These are phyloP conservation scores for Boechera stricta DNA, from an alignment of 345 rosid genomes.

Conservation along the genomic window DNA sequence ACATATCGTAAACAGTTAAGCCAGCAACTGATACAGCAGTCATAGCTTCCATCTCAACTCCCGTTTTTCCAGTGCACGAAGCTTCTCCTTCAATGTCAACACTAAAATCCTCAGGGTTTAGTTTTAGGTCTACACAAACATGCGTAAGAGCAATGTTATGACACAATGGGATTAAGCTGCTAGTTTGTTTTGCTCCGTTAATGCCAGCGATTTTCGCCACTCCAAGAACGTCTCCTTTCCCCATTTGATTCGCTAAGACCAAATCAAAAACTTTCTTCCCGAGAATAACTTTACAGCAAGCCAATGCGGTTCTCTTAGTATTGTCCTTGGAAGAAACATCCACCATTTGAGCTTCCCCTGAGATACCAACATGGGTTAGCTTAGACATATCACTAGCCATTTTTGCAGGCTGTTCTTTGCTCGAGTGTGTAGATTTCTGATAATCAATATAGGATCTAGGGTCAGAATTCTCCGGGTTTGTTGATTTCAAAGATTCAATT, in stretches of 20 bases:
- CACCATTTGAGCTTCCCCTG: slow-evolving; percentile 93
- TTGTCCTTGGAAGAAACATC: slow-evolving; percentile 80
- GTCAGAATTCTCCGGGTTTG: slow-evolving; percentile 23
- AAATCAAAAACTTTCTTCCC: slow-evolving; percentile 78
- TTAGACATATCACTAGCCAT: slow-evolving; percentile 37
- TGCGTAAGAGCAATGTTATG: slow-evolving; percentile 78
- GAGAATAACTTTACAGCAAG: slow-evolving; percentile 76
- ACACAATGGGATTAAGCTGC: slow-evolving; percentile 83
- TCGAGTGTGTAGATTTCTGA: neutral
- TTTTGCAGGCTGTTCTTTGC: slow-evolving; percentile 35
- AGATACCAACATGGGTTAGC: slow-evolving; percentile 65
- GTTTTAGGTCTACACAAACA: slow-evolving; percentile 66
- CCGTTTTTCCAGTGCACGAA: slow-evolving; percentile 75
- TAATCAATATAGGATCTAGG: neutral
- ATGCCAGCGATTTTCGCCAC: slow-evolving; percentile 95
- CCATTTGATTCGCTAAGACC: slow-evolving; percentile 81
- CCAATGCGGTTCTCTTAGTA: slow-evolving; percentile 72
- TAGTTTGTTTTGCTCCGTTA: slow-evolving; percentile 84
- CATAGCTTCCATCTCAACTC: slow-evolving; percentile 97
- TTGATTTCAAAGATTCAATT: slow-evolving; percentile 37
- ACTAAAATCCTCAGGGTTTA: slow-evolving; percentile 67
- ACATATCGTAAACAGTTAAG: slow-evolving; percentile 95
- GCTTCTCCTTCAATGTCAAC: slow-evolving; percentile 89
- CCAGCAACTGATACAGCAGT: slow-evolving; percentile 82
- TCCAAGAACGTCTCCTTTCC: slow-evolving; percentile 92